Percentiles rank a stretch among this genome's conserved stretches.
phyloP scores from a whole-genome alignment of 1,284 basidiomycete genomes.

The Rhodotorula sp. region DNA sequence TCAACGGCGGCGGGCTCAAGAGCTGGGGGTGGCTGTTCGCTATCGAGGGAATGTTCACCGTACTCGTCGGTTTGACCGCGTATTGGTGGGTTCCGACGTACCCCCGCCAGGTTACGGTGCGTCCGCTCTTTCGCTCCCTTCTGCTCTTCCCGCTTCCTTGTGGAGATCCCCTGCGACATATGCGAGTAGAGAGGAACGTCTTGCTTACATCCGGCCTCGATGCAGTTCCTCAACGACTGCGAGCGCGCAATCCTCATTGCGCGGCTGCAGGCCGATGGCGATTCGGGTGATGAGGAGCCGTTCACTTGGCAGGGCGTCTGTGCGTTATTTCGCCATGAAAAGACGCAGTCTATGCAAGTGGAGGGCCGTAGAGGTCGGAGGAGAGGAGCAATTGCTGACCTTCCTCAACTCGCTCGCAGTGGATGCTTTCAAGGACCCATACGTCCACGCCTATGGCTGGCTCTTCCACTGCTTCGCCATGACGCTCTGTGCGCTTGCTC shows the following conservation, averaged over 20 bases:
- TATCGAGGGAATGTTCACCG: conserved; percentile 62
- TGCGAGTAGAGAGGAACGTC: no score
- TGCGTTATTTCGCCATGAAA: no score
- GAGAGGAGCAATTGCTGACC: no score
- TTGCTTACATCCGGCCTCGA: no score
- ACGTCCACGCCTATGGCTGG: conserved; percentile 66
- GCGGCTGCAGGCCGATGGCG: conserved; percentile 58
- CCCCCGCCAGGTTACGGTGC: conserved; percentile 61
- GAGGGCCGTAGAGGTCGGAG: no score
- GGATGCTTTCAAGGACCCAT: conserved; percentile 60
- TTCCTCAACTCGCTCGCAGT: neutral
- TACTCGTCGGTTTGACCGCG: conserved; percentile 57
- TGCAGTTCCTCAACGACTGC: conserved; percentile 29
- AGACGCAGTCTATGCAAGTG: no score
- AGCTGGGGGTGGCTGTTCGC: conserved; percentile 51
- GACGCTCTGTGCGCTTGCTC: conserved; percentile 43
- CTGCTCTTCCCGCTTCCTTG: neutral
- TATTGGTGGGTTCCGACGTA: conserved; percentile 64
- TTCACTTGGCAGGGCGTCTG: conserved; percentile 50
- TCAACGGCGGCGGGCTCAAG: conserved; percentile 5
- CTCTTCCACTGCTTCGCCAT: conserved; percentile 66
- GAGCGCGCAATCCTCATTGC: conserved; percentile 31
- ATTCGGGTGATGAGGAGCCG: conserved; percentile 56
- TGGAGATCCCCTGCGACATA: no score
- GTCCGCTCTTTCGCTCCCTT: conserved; percentile 49